phyloP scores from a whole-genome alignment of 495 filamentous ascomycete species.

The Apiosordaria backusii region DNA sequence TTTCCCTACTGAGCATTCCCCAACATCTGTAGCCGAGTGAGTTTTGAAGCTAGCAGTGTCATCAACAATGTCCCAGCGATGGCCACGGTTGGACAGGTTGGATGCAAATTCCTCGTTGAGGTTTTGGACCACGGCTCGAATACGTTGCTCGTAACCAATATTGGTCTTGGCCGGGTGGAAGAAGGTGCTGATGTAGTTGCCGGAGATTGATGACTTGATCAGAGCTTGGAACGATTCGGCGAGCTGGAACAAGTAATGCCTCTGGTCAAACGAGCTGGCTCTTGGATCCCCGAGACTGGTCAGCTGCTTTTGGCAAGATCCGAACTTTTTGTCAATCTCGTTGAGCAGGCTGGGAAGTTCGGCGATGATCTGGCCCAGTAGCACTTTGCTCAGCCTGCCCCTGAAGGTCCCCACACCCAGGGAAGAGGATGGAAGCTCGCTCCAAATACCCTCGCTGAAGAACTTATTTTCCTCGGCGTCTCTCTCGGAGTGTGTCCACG shows the following conservation, averaged over 20 bases:
- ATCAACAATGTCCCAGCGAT: conserved; percentile 37
- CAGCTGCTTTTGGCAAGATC: conserved; percentile 34
- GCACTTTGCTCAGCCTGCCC: conserved; percentile 51
- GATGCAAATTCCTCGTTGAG: conserved; percentile 55
- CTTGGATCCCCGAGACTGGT: conserved; percentile 49
- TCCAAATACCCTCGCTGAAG: conserved; percentile 46
- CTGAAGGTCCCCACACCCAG: conserved; percentile 51
- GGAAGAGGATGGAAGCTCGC: conserved; percentile 18
- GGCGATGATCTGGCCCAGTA: conserved; percentile 52
- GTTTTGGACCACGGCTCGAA: conserved; percentile 60
- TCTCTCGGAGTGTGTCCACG: conserved; percentile 36
- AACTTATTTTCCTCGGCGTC: conserved; percentile 41
- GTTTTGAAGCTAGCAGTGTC: not conserved
- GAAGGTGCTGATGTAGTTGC: conserved; percentile 55
- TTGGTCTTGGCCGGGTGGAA: conserved; percentile 46
- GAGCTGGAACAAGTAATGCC: conserved; percentile 49
- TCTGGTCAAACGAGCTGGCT: conserved; percentile 47
- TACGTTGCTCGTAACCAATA: conserved; percentile 45
- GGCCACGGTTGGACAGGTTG: conserved; percentile 45
- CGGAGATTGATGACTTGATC: conserved; percentile 50
- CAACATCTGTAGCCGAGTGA: not conserved
- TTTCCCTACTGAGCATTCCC: not conserved
- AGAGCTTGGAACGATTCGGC: conserved; percentile 50
- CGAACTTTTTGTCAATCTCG: conserved; percentile 49
- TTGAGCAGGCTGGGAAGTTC: conserved; percentile 58